phyloP scores from a whole-genome alignment of 2,329 filamentous ascomycete species.

The Blastomyces gilchristii region DNA sequence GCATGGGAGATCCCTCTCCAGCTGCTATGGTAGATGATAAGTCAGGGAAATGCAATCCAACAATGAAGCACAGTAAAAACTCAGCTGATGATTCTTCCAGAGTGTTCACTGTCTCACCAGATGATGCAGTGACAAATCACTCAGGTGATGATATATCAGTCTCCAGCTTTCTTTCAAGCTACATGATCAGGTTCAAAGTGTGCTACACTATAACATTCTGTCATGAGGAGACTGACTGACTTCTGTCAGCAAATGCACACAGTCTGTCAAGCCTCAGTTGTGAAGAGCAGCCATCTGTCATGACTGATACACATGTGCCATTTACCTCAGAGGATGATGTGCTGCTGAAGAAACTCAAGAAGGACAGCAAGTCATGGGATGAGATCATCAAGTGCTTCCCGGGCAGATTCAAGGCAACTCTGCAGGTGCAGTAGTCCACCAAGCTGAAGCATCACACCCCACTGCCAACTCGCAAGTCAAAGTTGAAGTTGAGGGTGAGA shows the following conservation, averaged over 20 bases:
- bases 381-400: too few species aligned
- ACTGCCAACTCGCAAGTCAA: too few species aligned
- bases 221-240: conserved; percentile 1
- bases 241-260: conserved; percentile 4
- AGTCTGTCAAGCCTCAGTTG: neutral
- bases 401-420: too few species aligned
- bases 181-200: conserved; percentile 3
- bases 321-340: conserved; percentile 6
- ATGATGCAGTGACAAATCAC: conserved; percentile 4
- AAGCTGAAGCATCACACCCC: too few species aligned
- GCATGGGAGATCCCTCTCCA: too few species aligned
- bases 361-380: too few species aligned
- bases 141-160: conserved; percentile 1
- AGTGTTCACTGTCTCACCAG: conserved; percentile 1
- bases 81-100: neutral
- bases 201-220: conserved; percentile 10
- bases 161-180: conserved; percentile 2
- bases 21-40: too few species aligned
- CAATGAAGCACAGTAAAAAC: neutral
- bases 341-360: conserved; percentile 8
- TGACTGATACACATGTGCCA: neutral
- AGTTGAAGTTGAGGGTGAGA: too few species aligned
- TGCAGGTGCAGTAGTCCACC: too few species aligned
- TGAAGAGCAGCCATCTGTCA: neutral
- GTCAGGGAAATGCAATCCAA: too few species aligned